Base-by-base conservation (phyloP, 2,329 filamentous ascomycete genomes). In the Colletotrichum sansevieriae region DNA sequence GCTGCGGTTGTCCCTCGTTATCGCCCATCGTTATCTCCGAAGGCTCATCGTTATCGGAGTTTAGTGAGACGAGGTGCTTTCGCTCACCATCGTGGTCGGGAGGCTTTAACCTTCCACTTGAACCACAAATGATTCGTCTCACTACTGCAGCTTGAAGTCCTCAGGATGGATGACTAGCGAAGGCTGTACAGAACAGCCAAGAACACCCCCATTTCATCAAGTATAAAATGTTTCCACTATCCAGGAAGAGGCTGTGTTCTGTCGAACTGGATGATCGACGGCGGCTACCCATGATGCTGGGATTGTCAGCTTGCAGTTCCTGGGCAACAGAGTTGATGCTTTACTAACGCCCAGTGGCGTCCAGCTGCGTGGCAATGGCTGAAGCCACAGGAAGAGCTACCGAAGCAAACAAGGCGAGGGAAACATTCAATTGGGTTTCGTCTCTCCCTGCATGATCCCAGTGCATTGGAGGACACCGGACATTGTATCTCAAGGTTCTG, bases 371-470 rank as follows among this genome's bases (percentile, higher is more conserved):
- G 57, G 57, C 33, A 18, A 39, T 41, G 33, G 56, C 29, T 25
- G 39, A 15, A 37, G 18, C 57, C 63, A 62, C 47, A 43, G 22
- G 64, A 58, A 39, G 39, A 59, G 18, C 29, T 22, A 25, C n/a
- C 25, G 25, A 29, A 29, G 25, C 18, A n/a, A 46, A 37, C 22
- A 52, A 35, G 58, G n/a, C 25, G 41, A 13, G 20, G 35, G 29
- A 29, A 18, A 41, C 22, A 6, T 8, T 20, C 33, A 59, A 59
- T 65, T 49, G 54, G 47, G 54, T 59, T 65, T 65, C 33, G 22
- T 33, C 5, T n/a, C 15, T 52, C n/a, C 13, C 29, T 51, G 4
- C 44, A 44, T 46, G 60, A 68, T 65, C 61, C 61, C 47, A 15
- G 25, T 29, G 46, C 29, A 12, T 39, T 13, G 37, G 37, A n/a